A percentile compares a stretch with the other conserved stretches of the same genome.
These are phyloP conservation scores for Auriscalpium orientale DNA, from an alignment of 768 basidiomycete genomes.

Conservation along the genomic window DNA sequence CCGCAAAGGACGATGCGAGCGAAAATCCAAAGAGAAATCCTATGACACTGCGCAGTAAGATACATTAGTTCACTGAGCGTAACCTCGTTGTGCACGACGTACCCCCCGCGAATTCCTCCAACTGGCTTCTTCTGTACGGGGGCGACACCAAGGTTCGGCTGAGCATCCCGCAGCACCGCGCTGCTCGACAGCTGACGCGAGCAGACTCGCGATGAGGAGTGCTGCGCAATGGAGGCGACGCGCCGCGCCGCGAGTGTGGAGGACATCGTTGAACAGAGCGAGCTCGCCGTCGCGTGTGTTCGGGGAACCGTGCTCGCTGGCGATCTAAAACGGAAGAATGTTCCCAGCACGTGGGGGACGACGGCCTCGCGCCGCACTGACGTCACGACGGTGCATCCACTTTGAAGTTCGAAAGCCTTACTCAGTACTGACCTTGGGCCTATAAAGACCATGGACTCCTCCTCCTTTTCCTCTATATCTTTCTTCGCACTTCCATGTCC, in stretches of 20 bases:
- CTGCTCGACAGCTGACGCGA: slow-evolving; percentile 40
- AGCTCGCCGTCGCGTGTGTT: not conserved
- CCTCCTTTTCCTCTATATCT: too few relatives aligned
- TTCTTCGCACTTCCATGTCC: not conserved
- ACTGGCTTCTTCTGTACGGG: slow-evolving; percentile 65
- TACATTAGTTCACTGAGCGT: not conserved
- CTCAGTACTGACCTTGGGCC: too few relatives aligned
- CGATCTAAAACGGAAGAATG: not conserved
- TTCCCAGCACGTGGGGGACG: slow-evolving; percentile 12
- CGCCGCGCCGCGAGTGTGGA: slow-evolving; percentile 13
- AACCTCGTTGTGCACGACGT: slow-evolving; percentile 10
- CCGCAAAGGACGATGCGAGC: slow-evolving; percentile 76
- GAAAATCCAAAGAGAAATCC: slow-evolving; percentile 90
- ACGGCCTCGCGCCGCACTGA: too few relatives aligned
- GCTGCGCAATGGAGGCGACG: slow-evolving; percentile 2
- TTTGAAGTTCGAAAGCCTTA: too few relatives aligned
- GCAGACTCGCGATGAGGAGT: not conserved
- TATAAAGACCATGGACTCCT: too few relatives aligned
- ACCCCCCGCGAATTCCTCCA: slow-evolving; percentile 46
- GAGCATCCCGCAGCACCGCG: slow-evolving; percentile 29
- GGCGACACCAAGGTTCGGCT: slow-evolving; percentile 42
- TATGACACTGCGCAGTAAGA: slow-evolving; percentile 45
- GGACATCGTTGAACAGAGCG: slow-evolving; percentile 26
- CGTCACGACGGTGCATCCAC: too few relatives aligned
- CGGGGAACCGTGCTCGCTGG: not conserved